Percentiles rank a stretch among this genome's conserved stretches.
phyloP scores from a whole-genome alignment of 495 filamentous ascomycete genomes.

The Clohesyomyces aquaticus region DNA sequence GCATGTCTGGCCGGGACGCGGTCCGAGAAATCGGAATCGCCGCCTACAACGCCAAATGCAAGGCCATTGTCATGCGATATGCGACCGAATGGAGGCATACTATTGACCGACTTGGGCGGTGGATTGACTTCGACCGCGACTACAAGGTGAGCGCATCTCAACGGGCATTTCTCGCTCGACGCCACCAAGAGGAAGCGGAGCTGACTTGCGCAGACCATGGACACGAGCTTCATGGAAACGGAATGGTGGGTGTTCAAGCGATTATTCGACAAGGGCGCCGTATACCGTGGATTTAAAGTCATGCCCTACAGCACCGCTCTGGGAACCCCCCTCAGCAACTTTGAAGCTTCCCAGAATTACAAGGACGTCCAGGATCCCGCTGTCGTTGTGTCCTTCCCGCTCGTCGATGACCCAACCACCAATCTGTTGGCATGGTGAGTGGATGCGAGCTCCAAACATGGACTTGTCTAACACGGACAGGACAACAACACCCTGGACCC shows the following conservation, averaged over 20 bases:
- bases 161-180: neutral
- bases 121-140: constrained; percentile 98
- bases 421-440: constrained; percentile 72
- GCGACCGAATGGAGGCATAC: constrained; percentile 87
- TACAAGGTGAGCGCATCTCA: constrained; percentile 77
- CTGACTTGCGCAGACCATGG: constrained; percentile 66
- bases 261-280: constrained; percentile 82
- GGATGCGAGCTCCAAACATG: neutral
- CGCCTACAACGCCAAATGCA: constrained; percentile 91
- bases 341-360: constrained; percentile 93
- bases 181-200: neutral
- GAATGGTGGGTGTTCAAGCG: constrained; percentile 97
- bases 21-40: constrained; percentile 86
- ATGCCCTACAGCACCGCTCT: constrained; percentile 96
- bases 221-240: constrained; percentile 92
- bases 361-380: constrained; percentile 92
- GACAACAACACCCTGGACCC: constrained; percentile 95
- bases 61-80: constrained; percentile 92
- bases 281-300: constrained; percentile 86
- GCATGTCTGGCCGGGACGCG: constrained; percentile 84
- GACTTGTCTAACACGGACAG: neutral
- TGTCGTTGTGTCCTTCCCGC: constrained; percentile 85
- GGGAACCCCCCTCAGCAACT: constrained; percentile 86
- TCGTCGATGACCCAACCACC: constrained; percentile 74
- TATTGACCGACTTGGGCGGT: constrained; percentile 87